These are phyloP conservation scores for Bisporella sp. DNA, from an alignment of 2,329 filamentous ascomycete species.

Conservation along the genomic window DNA sequence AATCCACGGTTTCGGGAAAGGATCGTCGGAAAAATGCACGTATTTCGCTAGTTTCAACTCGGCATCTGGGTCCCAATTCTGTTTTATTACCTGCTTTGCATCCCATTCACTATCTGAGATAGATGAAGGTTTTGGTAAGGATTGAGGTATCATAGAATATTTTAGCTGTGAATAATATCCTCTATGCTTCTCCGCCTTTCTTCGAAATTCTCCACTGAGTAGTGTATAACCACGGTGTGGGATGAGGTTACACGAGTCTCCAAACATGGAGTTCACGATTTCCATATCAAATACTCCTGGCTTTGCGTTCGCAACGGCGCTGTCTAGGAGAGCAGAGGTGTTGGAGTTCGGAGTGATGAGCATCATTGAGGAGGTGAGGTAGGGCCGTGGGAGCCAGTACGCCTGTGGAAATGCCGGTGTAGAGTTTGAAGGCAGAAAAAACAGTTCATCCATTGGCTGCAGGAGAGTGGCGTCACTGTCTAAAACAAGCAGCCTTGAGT, in stretches of 20 bases:
- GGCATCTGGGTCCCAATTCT: conserved; percentile 44
- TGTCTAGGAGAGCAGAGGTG: conserved; percentile 36
- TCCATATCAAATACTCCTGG: conserved; percentile 48
- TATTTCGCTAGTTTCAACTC: conserved; percentile 44
- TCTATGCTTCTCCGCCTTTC: conserved; percentile 17
- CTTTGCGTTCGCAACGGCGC: conserved; percentile 16
- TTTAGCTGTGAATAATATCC: conserved; percentile 33
- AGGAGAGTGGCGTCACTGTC: conserved; percentile 60
- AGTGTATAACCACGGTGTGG: conserved; percentile 48
- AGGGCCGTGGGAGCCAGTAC: conserved; percentile 57
- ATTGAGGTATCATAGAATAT: conserved; percentile 22
- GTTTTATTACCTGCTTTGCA: conserved; percentile 4
- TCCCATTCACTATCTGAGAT: not conserved
- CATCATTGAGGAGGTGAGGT: conserved; percentile 54
- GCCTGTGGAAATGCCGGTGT: conserved; percentile 61
- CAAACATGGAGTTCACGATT: conserved; percentile 32
- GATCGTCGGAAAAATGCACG: conserved; percentile 53
- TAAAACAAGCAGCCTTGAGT: conserved; percentile 46
- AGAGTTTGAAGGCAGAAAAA: conserved; percentile 52
- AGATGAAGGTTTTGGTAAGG: not conserved
- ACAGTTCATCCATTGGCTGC: conserved; percentile 62
- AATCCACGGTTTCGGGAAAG: conserved; percentile 48
- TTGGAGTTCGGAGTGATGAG: conserved; percentile 51
- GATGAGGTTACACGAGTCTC: conserved; percentile 33
- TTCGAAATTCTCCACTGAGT: conserved; percentile 32